A percentile compares a stretch with the other conserved stretches of the same genome.
Evolutionary conservation across 495 filamentous ascomycete genomes (phyloP).

Genomic region (Venustampulla echinocandica): DNA sequence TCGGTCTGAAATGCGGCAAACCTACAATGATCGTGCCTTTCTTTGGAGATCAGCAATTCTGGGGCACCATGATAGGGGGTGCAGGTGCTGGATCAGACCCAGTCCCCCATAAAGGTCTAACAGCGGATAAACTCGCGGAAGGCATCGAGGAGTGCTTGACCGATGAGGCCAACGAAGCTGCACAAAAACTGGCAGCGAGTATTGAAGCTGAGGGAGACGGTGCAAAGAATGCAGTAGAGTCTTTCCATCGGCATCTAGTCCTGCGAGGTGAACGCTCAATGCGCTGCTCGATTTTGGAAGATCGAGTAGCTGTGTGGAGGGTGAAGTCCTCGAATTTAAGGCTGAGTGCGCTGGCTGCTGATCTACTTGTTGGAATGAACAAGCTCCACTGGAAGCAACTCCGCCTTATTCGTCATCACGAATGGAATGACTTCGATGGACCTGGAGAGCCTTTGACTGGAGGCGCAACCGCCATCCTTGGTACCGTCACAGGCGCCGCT

Average conservation of each 20-base stretch:
- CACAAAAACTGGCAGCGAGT: constrained; percentile 47
- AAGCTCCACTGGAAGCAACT: constrained; percentile 56
- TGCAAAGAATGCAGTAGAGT: constrained; percentile 58
- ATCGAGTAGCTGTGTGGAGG: constrained; percentile 60
- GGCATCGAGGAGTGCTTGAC: constrained; percentile 61
- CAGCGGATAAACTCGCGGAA: constrained; percentile 51
- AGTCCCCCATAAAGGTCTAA: constrained; percentile 65
- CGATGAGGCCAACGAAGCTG: constrained; percentile 46
- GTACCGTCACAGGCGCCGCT: constrained; percentile 43
- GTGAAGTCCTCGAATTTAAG: constrained; percentile 48
- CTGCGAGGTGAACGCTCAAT: constrained; percentile 49
- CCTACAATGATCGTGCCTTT: constrained; percentile 63
- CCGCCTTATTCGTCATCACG: constrained; percentile 54
- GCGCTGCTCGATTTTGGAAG: constrained; percentile 57
- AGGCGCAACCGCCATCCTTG: constrained; percentile 44
- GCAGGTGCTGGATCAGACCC: constrained; percentile 60
- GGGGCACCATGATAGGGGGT: constrained; percentile 63
- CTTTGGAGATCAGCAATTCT: constrained; percentile 73
- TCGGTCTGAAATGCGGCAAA: constrained; percentile 52
- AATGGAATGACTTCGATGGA: constrained; percentile 76
- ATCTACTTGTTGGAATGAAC: constrained; percentile 49
- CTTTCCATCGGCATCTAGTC: constrained; percentile 59
- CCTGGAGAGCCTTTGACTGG: constrained; percentile 69
- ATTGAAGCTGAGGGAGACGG: constrained; percentile 67
- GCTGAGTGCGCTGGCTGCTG: constrained; percentile 58